Evolutionary conservation across 352 stramenopile species (phyloP).

Genomic region (Plasmopara halstedii): DNA sequence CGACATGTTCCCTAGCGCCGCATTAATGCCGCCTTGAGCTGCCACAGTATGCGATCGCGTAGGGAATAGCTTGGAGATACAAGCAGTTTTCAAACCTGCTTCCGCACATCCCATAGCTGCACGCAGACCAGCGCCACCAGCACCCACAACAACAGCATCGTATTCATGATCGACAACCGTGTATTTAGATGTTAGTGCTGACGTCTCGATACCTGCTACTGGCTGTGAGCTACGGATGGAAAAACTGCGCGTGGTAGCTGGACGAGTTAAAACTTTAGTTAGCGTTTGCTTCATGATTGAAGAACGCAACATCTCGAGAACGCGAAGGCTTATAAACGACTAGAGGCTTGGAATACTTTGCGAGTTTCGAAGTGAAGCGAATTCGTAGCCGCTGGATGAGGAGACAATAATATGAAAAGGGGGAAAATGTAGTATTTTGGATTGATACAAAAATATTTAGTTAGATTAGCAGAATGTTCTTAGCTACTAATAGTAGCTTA

Average conservation of each 20-base stretch:
- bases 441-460: no score
- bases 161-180: constrained; percentile 94
- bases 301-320: constrained; percentile 19
- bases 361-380: constrained; percentile 6
- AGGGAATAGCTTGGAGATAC: constrained; percentile 97
- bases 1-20: constrained; percentile 95
- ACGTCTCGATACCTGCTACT: constrained; percentile 18
- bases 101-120: constrained; percentile 91
- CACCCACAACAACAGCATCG: constrained; percentile 94
- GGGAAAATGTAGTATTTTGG: no score
- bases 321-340: not conserved
- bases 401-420: no score
- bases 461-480: no score
- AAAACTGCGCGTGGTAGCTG: constrained; percentile 14
- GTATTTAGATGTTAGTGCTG: constrained; percentile 46
- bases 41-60: constrained; percentile 95
- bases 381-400: not conserved
- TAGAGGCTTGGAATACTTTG: not conserved
- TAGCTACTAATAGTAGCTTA: no score
- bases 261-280: constrained; percentile 7
- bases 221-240: constrained; percentile 19
- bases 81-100: constrained; percentile 94
- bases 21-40: constrained; percentile 96
- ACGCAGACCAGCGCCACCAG: constrained; percentile 89
- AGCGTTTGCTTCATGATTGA: constrained; percentile 18